Evolutionary conservation across 2,329 filamentous ascomycete genomes (phyloP).

Genomic region (Colletotrichum eleusines): DNA sequence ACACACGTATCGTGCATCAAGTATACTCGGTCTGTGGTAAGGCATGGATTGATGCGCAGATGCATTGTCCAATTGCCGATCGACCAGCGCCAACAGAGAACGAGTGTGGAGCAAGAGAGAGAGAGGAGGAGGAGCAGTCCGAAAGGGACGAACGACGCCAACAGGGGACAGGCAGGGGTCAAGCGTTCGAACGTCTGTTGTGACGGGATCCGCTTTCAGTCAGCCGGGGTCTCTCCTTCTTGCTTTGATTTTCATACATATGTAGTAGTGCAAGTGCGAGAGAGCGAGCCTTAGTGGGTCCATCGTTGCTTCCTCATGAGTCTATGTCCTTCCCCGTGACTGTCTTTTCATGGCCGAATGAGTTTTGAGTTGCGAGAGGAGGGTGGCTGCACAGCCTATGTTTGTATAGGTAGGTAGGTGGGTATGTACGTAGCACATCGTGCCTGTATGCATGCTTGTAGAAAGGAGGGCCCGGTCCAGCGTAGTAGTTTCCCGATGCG

Average conservation of each 20-base stretch:
- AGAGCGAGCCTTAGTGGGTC: not conserved
- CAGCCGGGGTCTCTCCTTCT: slow-evolving; percentile 7
- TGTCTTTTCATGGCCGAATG: not conserved
- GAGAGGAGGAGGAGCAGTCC: too few relatives aligned
- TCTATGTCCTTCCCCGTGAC: not conserved
- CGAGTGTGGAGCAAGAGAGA: not conserved
- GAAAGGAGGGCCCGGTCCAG: not conserved
- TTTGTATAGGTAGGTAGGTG: too few relatives aligned
- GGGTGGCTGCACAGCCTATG: not conserved
- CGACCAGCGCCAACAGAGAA: slow-evolving; percentile 11
- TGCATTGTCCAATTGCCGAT: not conserved
- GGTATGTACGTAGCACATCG: too few relatives aligned
- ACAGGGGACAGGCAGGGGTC: slow-evolving; percentile 12
- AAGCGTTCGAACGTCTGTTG: not conserved
- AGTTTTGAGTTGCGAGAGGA: not conserved
- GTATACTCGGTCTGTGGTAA: not conserved
- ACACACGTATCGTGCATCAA: not conserved
- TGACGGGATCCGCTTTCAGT: slow-evolving; percentile 8
- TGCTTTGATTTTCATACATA: not conserved
- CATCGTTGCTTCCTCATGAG: slow-evolving; percentile 2
- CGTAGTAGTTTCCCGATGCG: not conserved
- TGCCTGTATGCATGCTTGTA: not conserved
- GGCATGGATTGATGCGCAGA: not conserved
- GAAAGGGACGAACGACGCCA: slow-evolving; percentile 15
- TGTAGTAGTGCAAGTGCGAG: slow-evolving; percentile 1